phyloP scores from a whole-genome alignment of 139 green algal species.

The Chlorella sorokiniana region DNA sequence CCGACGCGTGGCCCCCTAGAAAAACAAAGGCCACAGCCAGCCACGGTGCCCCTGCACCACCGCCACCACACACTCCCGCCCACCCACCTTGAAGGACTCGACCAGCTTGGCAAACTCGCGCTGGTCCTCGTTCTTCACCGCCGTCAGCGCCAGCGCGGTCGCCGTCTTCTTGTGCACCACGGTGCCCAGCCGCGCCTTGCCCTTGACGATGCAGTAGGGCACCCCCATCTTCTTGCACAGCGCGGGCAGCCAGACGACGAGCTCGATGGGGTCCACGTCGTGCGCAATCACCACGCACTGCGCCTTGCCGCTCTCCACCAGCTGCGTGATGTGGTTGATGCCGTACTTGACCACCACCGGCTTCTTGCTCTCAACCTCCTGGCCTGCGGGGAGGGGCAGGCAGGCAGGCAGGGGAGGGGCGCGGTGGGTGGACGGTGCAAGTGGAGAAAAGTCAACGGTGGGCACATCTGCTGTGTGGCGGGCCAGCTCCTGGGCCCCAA shows the following conservation, averaged over 20 bases:
- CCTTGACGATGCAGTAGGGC: constrained; percentile 99
- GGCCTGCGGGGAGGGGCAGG: constrained; percentile 6
- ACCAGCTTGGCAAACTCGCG: constrained; percentile 97
- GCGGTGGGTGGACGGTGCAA: background rate
- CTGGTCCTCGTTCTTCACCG: constrained; percentile 98
- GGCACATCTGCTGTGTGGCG: no score
- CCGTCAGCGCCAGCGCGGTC: constrained; percentile 90
- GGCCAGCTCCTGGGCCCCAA: no score
- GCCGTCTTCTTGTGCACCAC: constrained; percentile 99
- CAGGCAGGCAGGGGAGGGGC: background rate
- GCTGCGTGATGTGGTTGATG: constrained; percentile 98
- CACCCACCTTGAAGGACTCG: constrained; percentile 86
- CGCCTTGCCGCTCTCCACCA: constrained; percentile 95
- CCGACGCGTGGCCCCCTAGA: no score
- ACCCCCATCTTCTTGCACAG: constrained; percentile 99
- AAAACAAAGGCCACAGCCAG: no score
- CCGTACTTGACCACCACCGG: constrained; percentile 97
- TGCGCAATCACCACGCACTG: constrained; percentile 98
- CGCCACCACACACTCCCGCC: no score
- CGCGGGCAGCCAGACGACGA: constrained; percentile 98
- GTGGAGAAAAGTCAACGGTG: no score
- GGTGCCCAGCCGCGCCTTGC: constrained; percentile 88
- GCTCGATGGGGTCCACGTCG: constrained; percentile 99
- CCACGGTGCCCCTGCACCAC: no score
- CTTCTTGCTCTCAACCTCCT: constrained; percentile 95